A percentile compares a stretch with the other conserved stretches of the same genome.
phyloP scores from a whole-genome alignment of 257 asterid species.

The Przewalskia tangutica region DNA sequence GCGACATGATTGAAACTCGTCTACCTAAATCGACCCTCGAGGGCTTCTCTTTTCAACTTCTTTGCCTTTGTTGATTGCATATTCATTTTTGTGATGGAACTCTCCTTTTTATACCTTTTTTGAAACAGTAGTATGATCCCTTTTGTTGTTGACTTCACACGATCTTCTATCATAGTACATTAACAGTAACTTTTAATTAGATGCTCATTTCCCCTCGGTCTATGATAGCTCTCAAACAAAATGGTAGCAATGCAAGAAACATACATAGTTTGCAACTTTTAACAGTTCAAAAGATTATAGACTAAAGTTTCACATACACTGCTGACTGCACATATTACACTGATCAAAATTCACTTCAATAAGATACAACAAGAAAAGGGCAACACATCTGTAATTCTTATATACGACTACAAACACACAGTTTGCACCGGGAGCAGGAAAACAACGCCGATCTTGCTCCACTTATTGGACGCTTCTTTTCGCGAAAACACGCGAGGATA shows the following conservation, averaged over 20 bases:
- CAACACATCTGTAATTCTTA: neutral
- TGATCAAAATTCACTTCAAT: neutral
- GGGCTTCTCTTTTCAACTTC: neutral
- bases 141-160: too few relatives aligned
- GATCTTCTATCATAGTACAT: too few relatives aligned
- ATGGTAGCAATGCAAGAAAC: too few relatives aligned
- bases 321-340: neutral
- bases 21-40: too few relatives aligned
- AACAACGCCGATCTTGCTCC: neutral
- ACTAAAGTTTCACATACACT: neutral
- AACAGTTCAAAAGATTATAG: neutral
- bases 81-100: too few relatives aligned
- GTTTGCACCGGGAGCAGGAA: neutral
- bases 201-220: too few relatives aligned
- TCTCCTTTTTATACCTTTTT: too few relatives aligned
- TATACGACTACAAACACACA: neutral
- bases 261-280: neutral
- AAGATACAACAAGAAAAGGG: neutral
- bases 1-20: too few relatives aligned
- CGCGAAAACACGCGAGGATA: neutral
- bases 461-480: neutral
- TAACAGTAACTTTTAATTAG: too few relatives aligned
- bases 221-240: too few relatives aligned
- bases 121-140: too few relatives aligned
- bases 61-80: neutral